A percentile compares a stretch with the other conserved stretches of the same genome.
phyloP scores from a whole-genome alignment of 192 early-diverging fungal species.

The Gaertneriomyces semiglobifer region DNA sequence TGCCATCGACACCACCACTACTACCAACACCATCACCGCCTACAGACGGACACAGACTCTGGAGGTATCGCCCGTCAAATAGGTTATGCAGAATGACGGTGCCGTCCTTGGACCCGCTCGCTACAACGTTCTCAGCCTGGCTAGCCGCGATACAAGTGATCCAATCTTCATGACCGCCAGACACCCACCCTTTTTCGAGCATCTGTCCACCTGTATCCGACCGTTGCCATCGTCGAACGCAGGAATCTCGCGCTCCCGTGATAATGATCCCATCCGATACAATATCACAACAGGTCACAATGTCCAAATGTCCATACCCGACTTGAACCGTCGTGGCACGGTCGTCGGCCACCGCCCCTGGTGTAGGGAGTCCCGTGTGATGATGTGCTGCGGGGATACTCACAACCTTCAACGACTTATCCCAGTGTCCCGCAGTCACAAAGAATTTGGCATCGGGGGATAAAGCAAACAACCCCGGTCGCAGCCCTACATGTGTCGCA shows the following conservation, averaged over 20 bases:
- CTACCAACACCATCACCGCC: too few relatives aligned
- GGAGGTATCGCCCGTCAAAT: slow-evolving; percentile 33
- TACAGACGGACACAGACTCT: slow-evolving; percentile 29
- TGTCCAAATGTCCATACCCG: slow-evolving; percentile 43
- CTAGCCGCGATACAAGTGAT: slow-evolving; percentile 39
- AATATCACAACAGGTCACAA: slow-evolving; percentile 41
- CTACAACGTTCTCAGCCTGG: slow-evolving; percentile 41
- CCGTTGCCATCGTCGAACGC: slow-evolving; percentile 43
- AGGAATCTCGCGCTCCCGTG: slow-evolving; percentile 46
- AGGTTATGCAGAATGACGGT: slow-evolving; percentile 46
- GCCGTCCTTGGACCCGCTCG: slow-evolving; percentile 48
- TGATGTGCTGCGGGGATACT: slow-evolving; percentile 18
- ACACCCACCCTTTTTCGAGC: slow-evolving; percentile 26
- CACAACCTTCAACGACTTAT: slow-evolving; percentile 39
- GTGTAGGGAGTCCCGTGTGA: not conserved
- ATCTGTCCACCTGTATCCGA: slow-evolving; percentile 3
- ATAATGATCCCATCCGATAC: slow-evolving; percentile 37
- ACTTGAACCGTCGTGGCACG: slow-evolving; percentile 26
- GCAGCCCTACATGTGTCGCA: slow-evolving; percentile 20
- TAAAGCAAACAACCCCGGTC: slow-evolving; percentile 25
- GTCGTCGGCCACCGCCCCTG: slow-evolving; percentile 18
- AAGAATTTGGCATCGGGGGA: slow-evolving; percentile 33
- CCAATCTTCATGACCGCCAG: slow-evolving; percentile 47
- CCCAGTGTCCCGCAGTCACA: slow-evolving; percentile 42
- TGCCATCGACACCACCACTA: too few relatives aligned